Conservation (phyloP, 805 yeast genomes). For the Lachancea dasiensis region DNA sequence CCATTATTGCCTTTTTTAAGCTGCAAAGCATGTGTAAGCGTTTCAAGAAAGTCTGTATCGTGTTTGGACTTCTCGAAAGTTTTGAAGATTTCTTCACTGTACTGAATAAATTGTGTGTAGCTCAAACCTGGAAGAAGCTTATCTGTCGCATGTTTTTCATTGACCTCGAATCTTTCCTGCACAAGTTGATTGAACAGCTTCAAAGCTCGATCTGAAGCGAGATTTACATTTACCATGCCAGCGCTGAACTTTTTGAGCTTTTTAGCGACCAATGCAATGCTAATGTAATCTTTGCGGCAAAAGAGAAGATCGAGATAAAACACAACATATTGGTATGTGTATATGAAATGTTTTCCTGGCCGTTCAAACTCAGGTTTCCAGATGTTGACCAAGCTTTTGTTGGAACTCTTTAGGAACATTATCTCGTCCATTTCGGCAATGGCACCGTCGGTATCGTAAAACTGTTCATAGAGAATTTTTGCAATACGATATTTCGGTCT, state of each 20-base stretch:
- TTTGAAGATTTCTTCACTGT: constrained; percentile 19
- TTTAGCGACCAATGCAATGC: constrained; percentile 55
- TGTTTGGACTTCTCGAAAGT: constrained; percentile 16
- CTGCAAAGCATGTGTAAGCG: constrained; percentile 25
- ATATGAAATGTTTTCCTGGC: constrained; percentile 88
- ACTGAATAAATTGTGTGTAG: constrained; percentile 21
- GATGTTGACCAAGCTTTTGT: constrained; percentile 69
- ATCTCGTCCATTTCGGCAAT: constrained; percentile 56
- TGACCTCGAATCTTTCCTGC: constrained; percentile 15
- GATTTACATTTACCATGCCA: constrained; percentile 50
- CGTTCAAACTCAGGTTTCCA: constrained; percentile 93
- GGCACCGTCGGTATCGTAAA: constrained; percentile 49
- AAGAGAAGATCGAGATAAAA: constrained; percentile 55
- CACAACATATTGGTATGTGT: constrained; percentile 60
- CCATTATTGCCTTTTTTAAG: constrained; percentile 29
- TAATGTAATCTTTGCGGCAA: constrained; percentile 48
- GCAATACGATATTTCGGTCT: constrained; percentile 73
- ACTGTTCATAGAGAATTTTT: constrained; percentile 48
- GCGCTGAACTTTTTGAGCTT: constrained; percentile 75
- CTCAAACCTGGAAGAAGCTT: constrained; percentile 22
- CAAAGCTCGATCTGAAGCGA: constrained; percentile 26
- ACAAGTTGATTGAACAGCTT: constrained; percentile 21
- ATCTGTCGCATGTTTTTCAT: constrained; percentile 27
- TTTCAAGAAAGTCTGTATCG: constrained; percentile 17
- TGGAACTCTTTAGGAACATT: constrained; percentile 58